phyloP scores from a whole-genome alignment of 2,329 filamentous ascomycete genomes.

The Ophiocordyceps camponoti-leonardi region DNA sequence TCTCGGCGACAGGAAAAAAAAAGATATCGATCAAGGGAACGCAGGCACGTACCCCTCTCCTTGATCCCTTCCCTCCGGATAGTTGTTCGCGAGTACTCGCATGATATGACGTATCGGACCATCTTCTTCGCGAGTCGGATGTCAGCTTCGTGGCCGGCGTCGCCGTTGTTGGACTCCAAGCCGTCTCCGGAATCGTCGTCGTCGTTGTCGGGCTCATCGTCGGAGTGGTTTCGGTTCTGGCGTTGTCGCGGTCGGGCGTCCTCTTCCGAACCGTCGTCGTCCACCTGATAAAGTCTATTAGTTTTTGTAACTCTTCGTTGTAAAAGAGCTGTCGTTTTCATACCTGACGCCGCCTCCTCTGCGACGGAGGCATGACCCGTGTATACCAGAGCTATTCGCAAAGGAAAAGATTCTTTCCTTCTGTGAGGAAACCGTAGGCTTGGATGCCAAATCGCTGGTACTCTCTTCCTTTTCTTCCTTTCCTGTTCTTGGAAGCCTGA shows the following conservation, averaged over 20 bases:
- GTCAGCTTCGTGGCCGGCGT: conserved; percentile 18
- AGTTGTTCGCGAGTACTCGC: conserved; percentile 42
- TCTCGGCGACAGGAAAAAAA: neutral
- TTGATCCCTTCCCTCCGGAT: conserved; percentile 46
- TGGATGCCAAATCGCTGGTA: too few relatives aligned
- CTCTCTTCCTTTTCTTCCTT: too few relatives aligned
- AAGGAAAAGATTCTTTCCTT: too few relatives aligned
- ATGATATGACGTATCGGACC: conserved; percentile 50
- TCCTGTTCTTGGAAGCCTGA: too few relatives aligned
- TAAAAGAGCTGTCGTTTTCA: conserved; percentile 3
- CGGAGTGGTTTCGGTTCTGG: conserved; percentile 11
- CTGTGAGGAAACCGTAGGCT: too few relatives aligned
- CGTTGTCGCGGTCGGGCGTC: conserved; percentile 15
- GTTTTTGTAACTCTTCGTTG: too few relatives aligned
- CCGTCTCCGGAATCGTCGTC: conserved; percentile 21
- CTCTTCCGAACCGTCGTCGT: conserved; percentile 16
- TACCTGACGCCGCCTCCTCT: conserved; percentile 17
- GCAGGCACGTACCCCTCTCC: conserved; percentile 33
- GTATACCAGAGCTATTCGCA: too few relatives aligned
- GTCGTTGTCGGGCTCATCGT: conserved; percentile 13
- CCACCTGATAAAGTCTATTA: neutral
- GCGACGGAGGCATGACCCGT: neutral
- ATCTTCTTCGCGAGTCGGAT: conserved; percentile 44
- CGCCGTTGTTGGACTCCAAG: conserved; percentile 9
- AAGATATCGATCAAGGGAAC: too few relatives aligned